phyloP scores from a whole-genome alignment of 129 eudicot species.

The Tagetes erecta region DNA sequence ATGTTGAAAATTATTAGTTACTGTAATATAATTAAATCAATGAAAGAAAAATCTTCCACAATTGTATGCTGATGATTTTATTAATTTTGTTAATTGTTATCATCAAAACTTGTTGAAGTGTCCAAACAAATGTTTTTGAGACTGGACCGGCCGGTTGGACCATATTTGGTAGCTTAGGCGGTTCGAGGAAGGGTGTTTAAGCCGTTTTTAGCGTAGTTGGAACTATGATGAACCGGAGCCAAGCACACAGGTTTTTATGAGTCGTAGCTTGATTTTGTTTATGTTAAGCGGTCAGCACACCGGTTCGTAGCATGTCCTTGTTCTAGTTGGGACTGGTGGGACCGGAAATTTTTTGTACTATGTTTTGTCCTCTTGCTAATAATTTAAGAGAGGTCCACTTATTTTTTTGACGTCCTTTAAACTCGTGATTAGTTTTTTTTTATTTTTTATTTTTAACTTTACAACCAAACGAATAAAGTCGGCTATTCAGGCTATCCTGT shows the following conservation, averaged over 20 bases:
- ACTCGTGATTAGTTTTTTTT: too few relatives aligned
- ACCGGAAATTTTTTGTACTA: not conserved
- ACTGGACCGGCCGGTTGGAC: too few relatives aligned
- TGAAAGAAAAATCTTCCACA: constrained; percentile 10
- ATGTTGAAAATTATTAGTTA: constrained; percentile 5
- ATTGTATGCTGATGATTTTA: not conserved
- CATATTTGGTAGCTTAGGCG: too few relatives aligned
- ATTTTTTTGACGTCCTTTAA: too few relatives aligned
- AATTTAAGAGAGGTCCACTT: not conserved
- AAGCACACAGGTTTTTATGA: not conserved
- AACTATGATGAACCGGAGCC: not conserved
- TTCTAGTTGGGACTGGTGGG: constrained; percentile 28
- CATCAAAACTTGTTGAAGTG: not conserved
- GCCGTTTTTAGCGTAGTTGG: too few relatives aligned
- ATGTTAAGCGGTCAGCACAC: constrained; percentile 25
- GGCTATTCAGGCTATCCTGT: too few relatives aligned
- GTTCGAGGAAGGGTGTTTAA: too few relatives aligned
- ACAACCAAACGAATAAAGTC: too few relatives aligned
- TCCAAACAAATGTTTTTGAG: too few relatives aligned
- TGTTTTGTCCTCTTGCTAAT: constrained; percentile 11
- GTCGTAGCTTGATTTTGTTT: not conserved
- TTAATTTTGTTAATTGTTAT: not conserved
- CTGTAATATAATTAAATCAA: constrained; percentile 26
- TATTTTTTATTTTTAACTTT: too few relatives aligned
- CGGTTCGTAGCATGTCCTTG: constrained; percentile 30